phyloP scores from a whole-genome alignment of 2,329 filamentous ascomycete genomes.

The Dendryphion nanum region DNA sequence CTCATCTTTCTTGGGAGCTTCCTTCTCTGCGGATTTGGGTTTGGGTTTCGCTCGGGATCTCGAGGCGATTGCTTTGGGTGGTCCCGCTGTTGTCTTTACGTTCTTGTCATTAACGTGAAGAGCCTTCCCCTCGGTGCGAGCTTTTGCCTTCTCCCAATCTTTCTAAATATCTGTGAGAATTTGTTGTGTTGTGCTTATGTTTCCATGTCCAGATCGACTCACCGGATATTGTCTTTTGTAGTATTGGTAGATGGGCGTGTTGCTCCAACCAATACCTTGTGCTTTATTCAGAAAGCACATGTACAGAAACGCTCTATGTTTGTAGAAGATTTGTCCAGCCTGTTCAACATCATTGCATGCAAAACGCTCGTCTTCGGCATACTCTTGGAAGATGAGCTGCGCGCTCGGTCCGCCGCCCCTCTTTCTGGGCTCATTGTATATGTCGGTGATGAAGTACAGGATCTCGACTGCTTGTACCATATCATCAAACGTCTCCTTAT shows the following conservation, averaged over 20 bases:
- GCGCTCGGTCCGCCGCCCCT: conserved; percentile 39
- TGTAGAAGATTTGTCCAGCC: conserved; percentile 30
- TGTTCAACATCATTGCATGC: conserved; percentile 19
- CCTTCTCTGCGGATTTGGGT: neutral
- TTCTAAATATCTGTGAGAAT: conserved; percentile 14
- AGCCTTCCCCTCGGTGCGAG: conserved; percentile 27
- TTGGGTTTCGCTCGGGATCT: no score
- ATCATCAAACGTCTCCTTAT: conserved; percentile 55
- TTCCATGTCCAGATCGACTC: conserved; percentile 7
- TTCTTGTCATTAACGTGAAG: conserved; percentile 2
- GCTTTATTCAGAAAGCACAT: conserved; percentile 45
- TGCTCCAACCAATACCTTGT: conserved; percentile 46
- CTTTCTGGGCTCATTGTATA: conserved; percentile 49
- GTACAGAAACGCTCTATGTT: conserved; percentile 45
- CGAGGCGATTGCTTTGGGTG: no score
- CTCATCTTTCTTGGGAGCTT: conserved; percentile 27
- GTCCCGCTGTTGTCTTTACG: neutral
- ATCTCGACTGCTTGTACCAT: conserved; percentile 64
- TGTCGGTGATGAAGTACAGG: conserved; percentile 62
- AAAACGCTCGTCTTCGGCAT: conserved; percentile 35
- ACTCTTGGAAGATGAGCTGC: conserved; percentile 41
- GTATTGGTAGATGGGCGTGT: conserved; percentile 43
- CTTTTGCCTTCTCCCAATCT: conserved; percentile 30
- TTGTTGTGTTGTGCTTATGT: no score
- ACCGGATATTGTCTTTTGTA: conserved; percentile 40